Evolutionary conservation across 2,329 filamentous ascomycete species (phyloP).

Genomic region (Colletotrichum sp.): DNA sequence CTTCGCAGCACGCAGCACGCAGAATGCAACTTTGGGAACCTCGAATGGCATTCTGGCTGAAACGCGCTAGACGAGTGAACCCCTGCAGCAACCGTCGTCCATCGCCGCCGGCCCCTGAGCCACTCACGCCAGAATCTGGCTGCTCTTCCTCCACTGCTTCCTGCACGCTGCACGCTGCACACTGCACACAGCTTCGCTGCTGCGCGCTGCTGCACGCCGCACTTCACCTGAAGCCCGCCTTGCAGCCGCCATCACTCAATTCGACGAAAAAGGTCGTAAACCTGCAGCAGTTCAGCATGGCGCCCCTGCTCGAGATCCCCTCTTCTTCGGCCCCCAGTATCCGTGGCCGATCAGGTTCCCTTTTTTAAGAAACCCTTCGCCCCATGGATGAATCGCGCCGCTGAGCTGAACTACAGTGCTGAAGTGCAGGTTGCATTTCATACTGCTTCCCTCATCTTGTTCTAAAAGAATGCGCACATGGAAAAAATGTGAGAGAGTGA

Average conservation of each 20-base stretch:
- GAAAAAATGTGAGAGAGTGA: background rate
- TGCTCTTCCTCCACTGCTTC: background rate
- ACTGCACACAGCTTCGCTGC: background rate
- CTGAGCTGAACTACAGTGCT: background rate
- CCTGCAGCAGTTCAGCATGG: background rate
- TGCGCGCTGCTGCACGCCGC: background rate
- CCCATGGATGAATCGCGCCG: background rate
- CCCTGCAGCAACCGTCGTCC: conserved; percentile 8
- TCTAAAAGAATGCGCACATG: background rate
- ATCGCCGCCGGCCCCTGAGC: conserved; percentile 2
- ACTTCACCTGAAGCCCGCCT: conserved; percentile 1
- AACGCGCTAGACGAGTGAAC: conserved; percentile 8
- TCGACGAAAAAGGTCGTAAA: background rate
- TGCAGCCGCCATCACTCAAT: background rate
- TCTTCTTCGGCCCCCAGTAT: background rate
- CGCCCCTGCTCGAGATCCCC: background rate
- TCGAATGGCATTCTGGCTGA: conserved; percentile 17
- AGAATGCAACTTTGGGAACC: background rate
- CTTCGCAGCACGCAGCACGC: background rate
- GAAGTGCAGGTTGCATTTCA: background rate
- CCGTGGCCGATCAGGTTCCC: background rate
- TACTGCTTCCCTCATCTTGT: background rate
- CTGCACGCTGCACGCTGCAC: background rate
- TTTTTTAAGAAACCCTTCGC: background rate
- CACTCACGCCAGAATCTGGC: background rate